These are phyloP conservation scores for Cubamyces sp. DNA, from an alignment of 768 basidiomycete species.

Conservation along the genomic window DNA sequence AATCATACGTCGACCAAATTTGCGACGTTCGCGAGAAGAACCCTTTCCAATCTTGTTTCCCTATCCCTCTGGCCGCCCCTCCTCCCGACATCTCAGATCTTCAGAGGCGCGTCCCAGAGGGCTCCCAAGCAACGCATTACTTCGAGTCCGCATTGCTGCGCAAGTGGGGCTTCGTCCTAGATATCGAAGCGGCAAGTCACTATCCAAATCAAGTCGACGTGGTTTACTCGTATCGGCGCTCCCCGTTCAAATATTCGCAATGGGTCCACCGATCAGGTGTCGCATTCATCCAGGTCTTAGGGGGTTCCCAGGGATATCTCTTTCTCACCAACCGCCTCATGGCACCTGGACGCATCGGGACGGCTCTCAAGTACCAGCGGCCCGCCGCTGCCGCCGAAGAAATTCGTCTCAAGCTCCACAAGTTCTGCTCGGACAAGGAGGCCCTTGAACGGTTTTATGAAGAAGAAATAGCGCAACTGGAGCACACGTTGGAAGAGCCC, in stretches of 20 bases:
- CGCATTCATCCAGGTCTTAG: conserved; percentile 88
- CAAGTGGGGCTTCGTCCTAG: conserved; percentile 81
- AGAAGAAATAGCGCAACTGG: conserved; percentile 60
- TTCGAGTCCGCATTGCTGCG: conserved; percentile 82
- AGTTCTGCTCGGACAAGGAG: conserved; percentile 65
- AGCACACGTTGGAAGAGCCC: conserved; percentile 53
- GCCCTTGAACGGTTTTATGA: conserved; percentile 71
- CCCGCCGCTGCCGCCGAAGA: conserved; percentile 63
- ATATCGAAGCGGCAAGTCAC: conserved; percentile 75
- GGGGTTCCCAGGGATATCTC: conserved; percentile 77
- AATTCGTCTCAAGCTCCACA: conserved; percentile 60
- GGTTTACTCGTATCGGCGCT: conserved; percentile 85
- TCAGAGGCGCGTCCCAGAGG: conserved; percentile 68
- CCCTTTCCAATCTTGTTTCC: conserved; percentile 90
- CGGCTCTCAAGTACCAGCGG: conserved; percentile 53
- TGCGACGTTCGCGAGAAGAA: conserved; percentile 83
- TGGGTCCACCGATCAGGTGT: conserved; percentile 91
- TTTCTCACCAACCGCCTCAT: conserved; percentile 90
- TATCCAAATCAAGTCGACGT: conserved; percentile 86
- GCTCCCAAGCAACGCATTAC: conserved; percentile 66
- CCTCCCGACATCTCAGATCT: conserved; percentile 75
- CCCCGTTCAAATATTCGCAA: conserved; percentile 80
- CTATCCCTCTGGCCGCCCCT: conserved; percentile 73
- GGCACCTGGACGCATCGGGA: conserved; percentile 67
- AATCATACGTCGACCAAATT: conserved; percentile 92